Conservation (phyloP, 805 yeast species). For the Zygoascus ofunaensis region DNA sequence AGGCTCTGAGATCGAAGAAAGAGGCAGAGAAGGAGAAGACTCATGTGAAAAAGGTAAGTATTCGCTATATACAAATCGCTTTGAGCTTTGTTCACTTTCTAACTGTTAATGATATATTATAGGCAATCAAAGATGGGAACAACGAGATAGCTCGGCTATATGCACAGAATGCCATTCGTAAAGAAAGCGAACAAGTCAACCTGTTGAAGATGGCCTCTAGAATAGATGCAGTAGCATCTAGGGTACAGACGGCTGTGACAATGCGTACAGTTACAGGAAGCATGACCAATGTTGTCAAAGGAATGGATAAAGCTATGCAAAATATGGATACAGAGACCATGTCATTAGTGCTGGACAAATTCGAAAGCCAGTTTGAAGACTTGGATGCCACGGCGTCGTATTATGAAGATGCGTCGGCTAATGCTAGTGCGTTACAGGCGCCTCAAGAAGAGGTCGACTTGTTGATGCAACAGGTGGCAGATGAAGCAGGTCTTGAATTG, state of each 20-base stretch:
- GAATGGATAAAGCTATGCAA: constrained; percentile 94
- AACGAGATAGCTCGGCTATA: constrained; percentile 88
- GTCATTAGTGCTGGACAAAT: constrained; percentile 92
- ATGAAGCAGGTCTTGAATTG: constrained; percentile 92
- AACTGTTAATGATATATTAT: no score
- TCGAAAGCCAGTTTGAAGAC: constrained; percentile 93
- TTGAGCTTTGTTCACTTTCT: no score
- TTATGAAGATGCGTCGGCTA: constrained; percentile 83
- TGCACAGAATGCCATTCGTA: constrained; percentile 93
- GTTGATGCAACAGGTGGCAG: constrained; percentile 85
- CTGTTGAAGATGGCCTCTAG: constrained; percentile 74
- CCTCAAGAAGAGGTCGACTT: constrained; percentile 95
- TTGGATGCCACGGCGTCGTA: constrained; percentile 88
- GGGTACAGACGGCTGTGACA: constrained; percentile 96
- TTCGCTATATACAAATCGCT: no score
- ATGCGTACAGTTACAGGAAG: constrained; percentile 92
- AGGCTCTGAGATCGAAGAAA: constrained; percentile 82
- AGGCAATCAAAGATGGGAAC: constrained; percentile 72
- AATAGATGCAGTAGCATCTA: constrained; percentile 89
- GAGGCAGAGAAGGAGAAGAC: constrained; percentile 83
- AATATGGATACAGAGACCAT: constrained; percentile 92
- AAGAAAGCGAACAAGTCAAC: constrained; percentile 76
- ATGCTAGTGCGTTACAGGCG: constrained; percentile 77
- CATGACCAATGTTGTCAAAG: constrained; percentile 86
- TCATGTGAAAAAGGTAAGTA: constrained; percentile 61